Conservation (phyloP, 2,329 filamentous ascomycete species). For the Fusarium humuli region DNA sequence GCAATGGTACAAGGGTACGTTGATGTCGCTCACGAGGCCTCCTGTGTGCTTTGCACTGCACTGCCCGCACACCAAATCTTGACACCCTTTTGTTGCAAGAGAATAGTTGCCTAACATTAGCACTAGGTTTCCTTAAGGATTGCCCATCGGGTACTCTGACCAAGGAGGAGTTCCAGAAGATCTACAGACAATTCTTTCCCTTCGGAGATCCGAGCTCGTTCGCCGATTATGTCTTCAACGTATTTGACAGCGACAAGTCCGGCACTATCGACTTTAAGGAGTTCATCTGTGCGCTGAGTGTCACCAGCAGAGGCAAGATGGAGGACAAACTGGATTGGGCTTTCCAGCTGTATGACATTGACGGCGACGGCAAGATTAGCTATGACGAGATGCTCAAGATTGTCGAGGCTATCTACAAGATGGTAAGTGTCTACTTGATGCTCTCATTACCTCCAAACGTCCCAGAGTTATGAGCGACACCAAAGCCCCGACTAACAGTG, state of each 20-base stretch:
- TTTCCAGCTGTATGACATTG: conserved; percentile 99
- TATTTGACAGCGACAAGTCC: conserved; percentile 97
- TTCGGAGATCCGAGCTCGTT: conserved; percentile 98
- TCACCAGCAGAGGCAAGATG: conserved; percentile 97
- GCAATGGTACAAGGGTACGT: conserved; percentile 98
- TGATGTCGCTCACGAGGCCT: conserved; percentile 3
- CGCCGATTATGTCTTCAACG: conserved; percentile 98
- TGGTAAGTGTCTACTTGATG: conserved; percentile 69
- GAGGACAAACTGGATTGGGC: conserved; percentile 99
- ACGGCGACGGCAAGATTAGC: conserved; percentile 98
- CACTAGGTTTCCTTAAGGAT: conserved; percentile 93
- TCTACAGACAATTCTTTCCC: conserved; percentile 99
- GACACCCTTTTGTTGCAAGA: background rate
- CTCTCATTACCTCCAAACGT: background rate
- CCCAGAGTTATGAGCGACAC: background rate
- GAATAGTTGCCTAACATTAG: conserved; percentile 27
- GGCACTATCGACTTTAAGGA: conserved; percentile 99
- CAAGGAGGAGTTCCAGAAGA: conserved; percentile 99
- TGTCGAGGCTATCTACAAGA: conserved; percentile 99
- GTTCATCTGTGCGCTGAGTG: conserved; percentile 97
- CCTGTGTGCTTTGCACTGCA: background rate
- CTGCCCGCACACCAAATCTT: background rate
- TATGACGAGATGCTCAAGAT: conserved; percentile 99
- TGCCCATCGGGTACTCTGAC: conserved; percentile 96
- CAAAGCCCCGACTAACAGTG: conserved; percentile 16